phyloP scores from a whole-genome alignment of 495 filamentous ascomycete species.

The Penicillium riverlandense region DNA sequence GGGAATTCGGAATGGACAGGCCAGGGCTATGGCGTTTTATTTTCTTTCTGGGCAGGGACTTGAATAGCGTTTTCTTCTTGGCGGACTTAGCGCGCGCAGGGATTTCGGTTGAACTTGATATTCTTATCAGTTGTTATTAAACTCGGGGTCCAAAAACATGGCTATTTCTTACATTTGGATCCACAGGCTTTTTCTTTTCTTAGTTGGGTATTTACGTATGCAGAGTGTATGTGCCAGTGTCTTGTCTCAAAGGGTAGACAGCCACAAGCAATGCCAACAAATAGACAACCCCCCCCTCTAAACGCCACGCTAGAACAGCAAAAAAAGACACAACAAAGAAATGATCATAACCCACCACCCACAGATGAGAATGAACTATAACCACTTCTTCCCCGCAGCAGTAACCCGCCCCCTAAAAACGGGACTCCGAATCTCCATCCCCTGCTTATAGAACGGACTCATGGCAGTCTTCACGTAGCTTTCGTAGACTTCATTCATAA shows the following conservation, averaged over 20 bases:
- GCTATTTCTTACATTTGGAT: no score
- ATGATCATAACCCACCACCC: not conserved
- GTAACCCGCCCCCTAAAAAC: slow-evolving; percentile 76
- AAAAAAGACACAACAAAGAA: slow-evolving; percentile 1
- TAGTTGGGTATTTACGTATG: no score
- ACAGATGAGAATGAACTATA: slow-evolving; percentile 39
- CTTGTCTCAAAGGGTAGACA: not conserved
- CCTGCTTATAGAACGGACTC: slow-evolving; percentile 85
- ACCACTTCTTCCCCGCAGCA: slow-evolving; percentile 87
- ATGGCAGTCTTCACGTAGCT: slow-evolving; percentile 93
- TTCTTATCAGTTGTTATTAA: no score
- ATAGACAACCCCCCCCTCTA: slow-evolving; percentile 2
- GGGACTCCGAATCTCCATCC: slow-evolving; percentile 75
- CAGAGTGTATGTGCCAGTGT: no score
- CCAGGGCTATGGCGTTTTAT: not conserved
- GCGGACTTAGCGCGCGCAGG: slow-evolving; percentile 7
- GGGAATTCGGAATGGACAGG: slow-evolving; percentile 2
- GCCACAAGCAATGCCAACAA: not conserved
- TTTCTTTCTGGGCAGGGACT: not conserved
- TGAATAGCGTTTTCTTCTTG: not conserved
- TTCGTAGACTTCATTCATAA: slow-evolving; percentile 92
- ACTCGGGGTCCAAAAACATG: no score
- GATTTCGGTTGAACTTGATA: not conserved
- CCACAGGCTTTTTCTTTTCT: not conserved
- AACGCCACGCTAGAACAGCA: slow-evolving; percentile 17